Percentiles rank a stretch among this genome's conserved stretches.
Conservation (phyloP, 495 filamentous ascomycete genomes). For the Annulohypoxylon bovei region DNA sequence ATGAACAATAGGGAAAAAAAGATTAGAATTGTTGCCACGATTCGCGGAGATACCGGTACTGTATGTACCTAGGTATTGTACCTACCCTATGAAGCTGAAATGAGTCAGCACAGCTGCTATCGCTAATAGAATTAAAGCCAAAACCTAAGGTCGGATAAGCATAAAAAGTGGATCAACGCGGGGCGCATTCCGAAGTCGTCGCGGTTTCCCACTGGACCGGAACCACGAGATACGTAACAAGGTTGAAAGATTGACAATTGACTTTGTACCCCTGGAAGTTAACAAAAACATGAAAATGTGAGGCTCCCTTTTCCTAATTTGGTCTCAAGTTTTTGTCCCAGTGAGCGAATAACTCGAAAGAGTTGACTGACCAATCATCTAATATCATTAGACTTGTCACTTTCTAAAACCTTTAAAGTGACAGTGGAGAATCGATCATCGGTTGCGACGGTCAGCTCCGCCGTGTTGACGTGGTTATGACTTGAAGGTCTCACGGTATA, state of each 20-base stretch:
- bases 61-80: constrained; percentile 3
- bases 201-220: neutral
- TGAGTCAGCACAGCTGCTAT: constrained; percentile 30
- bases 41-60: neutral
- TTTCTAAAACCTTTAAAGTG: neutral
- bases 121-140: constrained; percentile 1
- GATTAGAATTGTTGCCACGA: constrained; percentile 16
- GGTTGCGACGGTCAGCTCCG: neutral
- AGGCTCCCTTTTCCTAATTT: neutral
- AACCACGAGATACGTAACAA: neutral
- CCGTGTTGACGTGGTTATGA: constrained; percentile 34
- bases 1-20: neutral
- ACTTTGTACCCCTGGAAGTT: neutral
- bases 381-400: neutral
- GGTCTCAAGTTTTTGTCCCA: neutral
- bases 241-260: neutral
- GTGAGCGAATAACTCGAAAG: neutral
- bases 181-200: constrained; percentile 8
- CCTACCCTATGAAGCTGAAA: neutral
- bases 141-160: neutral
- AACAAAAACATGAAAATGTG: constrained; percentile 17
- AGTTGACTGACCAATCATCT: constrained; percentile 14
- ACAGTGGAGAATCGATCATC: neutral
- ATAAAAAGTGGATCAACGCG: constrained; percentile 18
- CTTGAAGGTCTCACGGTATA: constrained; percentile 12